Evolutionary conservation across 768 basidiomycete species (phyloP).

Genomic region (Mycena belliarum): DNA sequence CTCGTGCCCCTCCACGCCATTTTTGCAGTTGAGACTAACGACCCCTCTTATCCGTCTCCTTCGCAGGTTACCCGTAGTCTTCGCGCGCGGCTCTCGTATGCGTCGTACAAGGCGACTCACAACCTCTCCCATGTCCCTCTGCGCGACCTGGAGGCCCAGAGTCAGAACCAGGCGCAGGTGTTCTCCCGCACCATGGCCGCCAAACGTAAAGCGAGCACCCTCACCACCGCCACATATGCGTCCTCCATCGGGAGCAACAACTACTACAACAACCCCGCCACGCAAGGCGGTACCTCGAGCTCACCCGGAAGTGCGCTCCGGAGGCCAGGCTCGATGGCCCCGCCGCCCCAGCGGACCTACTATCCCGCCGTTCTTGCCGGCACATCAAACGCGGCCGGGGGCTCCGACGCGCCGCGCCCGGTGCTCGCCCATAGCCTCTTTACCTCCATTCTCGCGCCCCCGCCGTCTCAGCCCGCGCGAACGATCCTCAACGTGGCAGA

Average conservation of each 20-base stretch:
- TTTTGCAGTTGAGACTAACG: conserved; percentile 33
- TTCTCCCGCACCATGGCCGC: conserved; percentile 56
- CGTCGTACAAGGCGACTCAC: conserved; percentile 80
- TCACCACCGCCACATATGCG: conserved; percentile 14
- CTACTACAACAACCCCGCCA: conserved; percentile 54
- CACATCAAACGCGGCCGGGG: conserved; percentile 30
- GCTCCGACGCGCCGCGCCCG: conserved; percentile 34
- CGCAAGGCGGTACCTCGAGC: conserved; percentile 43
- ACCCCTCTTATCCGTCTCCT: conserved; percentile 37
- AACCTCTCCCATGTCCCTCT: conserved; percentile 67
- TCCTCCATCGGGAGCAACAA: conserved; percentile 35
- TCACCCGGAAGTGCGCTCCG: conserved; percentile 30
- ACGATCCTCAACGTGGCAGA: conserved; percentile 77
- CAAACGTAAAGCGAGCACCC: conserved; percentile 51
- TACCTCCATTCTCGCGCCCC: conserved; percentile 72
- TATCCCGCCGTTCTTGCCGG: conserved; percentile 37
- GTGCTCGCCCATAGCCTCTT: conserved; percentile 58
- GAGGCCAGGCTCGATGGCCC: conserved; percentile 46
- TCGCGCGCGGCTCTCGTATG: conserved; percentile 79
- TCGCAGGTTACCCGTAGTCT: conserved; percentile 77
- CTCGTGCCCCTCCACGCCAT: conserved; percentile 5
- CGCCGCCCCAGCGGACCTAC: conserved; percentile 44
- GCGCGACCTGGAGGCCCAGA: conserved; percentile 70
- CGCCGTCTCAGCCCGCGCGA: conserved; percentile 73
- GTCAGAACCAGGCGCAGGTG: conserved; percentile 42